These are phyloP conservation scores for Ceratocystis albifundus DNA, from an alignment of 2,329 filamentous ascomycete genomes.

Conservation along the genomic window DNA sequence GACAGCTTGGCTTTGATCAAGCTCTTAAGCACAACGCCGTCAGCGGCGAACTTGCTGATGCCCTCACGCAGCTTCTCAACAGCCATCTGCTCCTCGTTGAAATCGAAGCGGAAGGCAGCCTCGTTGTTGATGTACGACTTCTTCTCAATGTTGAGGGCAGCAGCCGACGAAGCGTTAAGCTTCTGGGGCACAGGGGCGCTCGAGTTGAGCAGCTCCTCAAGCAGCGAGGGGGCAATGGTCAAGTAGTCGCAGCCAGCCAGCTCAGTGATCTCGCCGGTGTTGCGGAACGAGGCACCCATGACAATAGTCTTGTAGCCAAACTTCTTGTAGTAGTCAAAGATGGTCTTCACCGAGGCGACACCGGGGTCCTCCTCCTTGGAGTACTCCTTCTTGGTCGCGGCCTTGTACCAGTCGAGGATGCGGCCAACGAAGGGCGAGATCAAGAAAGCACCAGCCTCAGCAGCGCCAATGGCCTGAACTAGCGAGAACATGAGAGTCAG, in stretches of 20 bases:
- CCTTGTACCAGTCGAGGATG: slow-evolving; percentile 99
- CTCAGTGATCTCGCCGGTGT: slow-evolving; percentile 91
- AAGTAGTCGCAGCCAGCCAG: slow-evolving; percentile 97
- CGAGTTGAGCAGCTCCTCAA: slow-evolving; percentile 89
- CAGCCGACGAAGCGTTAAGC: slow-evolving; percentile 60
- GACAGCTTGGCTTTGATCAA: slow-evolving; percentile 78
- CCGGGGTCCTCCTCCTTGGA: slow-evolving; percentile 81
- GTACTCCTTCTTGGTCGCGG: slow-evolving; percentile 87
- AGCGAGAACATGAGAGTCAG: slow-evolving; percentile 97
- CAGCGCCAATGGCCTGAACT: slow-evolving; percentile 86
- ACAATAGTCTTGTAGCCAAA: slow-evolving; percentile 98
- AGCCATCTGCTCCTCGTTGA: slow-evolving; percentile 99
- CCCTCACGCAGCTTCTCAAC: slow-evolving; percentile 98
- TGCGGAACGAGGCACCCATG: slow-evolving; percentile 99
- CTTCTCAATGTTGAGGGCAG: slow-evolving; percentile 66
- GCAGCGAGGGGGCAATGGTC: slow-evolving; percentile 61
- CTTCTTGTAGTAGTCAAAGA: slow-evolving; percentile 99
- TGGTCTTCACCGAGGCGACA: slow-evolving; percentile 82
- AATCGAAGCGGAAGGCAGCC: slow-evolving; percentile 88
- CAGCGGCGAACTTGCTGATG: slow-evolving; percentile 98
- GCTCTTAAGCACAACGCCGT: slow-evolving; percentile 85
- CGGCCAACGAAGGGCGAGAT: slow-evolving; percentile 99
- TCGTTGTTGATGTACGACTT: slow-evolving; percentile 85
- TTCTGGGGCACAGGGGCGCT: slow-evolving; percentile 76
- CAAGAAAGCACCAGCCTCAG: slow-evolving; percentile 90